Conservation (phyloP, 768 basidiomycete species). For the Mycena galericulata region DNA sequence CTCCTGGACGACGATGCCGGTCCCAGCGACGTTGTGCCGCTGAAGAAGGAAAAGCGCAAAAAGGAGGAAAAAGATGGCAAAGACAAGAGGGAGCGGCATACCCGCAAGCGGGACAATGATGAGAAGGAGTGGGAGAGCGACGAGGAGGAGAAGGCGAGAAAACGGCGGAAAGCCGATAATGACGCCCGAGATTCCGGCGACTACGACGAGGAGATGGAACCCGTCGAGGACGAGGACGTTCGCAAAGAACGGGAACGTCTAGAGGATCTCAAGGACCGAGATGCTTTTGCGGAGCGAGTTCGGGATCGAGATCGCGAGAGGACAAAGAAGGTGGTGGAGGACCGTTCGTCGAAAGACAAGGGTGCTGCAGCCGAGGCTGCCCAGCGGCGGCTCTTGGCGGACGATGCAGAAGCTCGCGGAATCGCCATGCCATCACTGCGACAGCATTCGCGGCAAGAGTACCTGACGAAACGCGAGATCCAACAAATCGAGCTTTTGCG, state of each 20-base stretch:
- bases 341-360: conserved; percentile 82
- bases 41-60: conserved; percentile 57
- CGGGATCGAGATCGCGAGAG: conserved; percentile 84
- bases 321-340: conserved; percentile 92
- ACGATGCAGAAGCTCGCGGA: conserved; percentile 72
- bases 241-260: conserved; percentile 79
- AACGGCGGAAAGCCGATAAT: conserved; percentile 68
- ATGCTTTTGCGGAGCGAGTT: conserved; percentile 93
- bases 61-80: conserved; percentile 56
- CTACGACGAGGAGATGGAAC: conserved; percentile 57
- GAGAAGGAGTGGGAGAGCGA: conserved; percentile 92
- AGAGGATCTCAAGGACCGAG: conserved; percentile 87
- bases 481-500: conserved; percentile 95
- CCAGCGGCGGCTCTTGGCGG: conserved; percentile 82
- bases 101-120: conserved; percentile 86
- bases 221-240: conserved; percentile 77
- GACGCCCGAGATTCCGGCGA: conserved; percentile 46
- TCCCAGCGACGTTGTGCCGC: conserved; percentile 53
- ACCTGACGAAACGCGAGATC: conserved; percentile 94
- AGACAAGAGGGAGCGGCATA: conserved; percentile 71
- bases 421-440: conserved; percentile 78
- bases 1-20: conserved; percentile 83
- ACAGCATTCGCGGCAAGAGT: conserved; percentile 92
- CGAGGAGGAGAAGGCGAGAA: conserved; percentile 82
- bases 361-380: conserved; percentile 88